These are phyloP conservation scores for Halophytophthora batemanensis DNA, from an alignment of 352 stramenopile genomes.

Conservation along the genomic window DNA sequence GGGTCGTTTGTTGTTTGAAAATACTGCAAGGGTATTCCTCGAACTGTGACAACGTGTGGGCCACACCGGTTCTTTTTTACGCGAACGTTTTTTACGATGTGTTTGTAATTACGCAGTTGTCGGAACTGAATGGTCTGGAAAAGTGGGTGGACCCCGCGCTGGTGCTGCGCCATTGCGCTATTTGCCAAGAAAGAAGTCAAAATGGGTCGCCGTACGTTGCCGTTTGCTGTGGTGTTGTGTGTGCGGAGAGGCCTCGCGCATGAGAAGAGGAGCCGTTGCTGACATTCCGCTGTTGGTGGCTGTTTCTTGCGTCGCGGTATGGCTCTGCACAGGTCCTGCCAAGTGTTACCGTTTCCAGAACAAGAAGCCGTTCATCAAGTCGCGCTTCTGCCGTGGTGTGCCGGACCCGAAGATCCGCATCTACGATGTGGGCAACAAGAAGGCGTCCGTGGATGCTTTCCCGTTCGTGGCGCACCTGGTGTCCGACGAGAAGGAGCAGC, in stretches of 20 bases:
- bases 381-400: conserved; percentile 99
- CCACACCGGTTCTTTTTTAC: too few species aligned
- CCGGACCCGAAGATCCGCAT: conserved; percentile 97
- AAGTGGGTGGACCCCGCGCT: not conserved
- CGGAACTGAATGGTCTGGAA: conserved; percentile 25
- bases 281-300: not conserved
- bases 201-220: conserved; percentile 32
- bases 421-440: conserved; percentile 99
- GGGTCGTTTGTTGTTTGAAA: too few species aligned
- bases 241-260: not conserved
- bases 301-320: not conserved
- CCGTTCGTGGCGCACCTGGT: conserved; percentile 97
- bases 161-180: conserved; percentile 20
- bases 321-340: conserved; percentile 73
- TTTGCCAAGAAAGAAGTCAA: conserved; percentile 32
- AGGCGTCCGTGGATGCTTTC: conserved; percentile 97
- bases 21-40: too few species aligned
- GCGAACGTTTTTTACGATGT: too few species aligned
- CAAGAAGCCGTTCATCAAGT: conserved; percentile 99
- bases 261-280: not conserved
- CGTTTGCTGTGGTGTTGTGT: not conserved
- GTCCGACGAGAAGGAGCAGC: conserved; percentile 92
- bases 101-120: too few species aligned
- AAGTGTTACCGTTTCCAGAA: conserved; percentile 99
- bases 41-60: too few species aligned